Evolutionary conservation across 331 rosid genomes (phyloP).

Genomic region (Telfairia occidentalis): DNA sequence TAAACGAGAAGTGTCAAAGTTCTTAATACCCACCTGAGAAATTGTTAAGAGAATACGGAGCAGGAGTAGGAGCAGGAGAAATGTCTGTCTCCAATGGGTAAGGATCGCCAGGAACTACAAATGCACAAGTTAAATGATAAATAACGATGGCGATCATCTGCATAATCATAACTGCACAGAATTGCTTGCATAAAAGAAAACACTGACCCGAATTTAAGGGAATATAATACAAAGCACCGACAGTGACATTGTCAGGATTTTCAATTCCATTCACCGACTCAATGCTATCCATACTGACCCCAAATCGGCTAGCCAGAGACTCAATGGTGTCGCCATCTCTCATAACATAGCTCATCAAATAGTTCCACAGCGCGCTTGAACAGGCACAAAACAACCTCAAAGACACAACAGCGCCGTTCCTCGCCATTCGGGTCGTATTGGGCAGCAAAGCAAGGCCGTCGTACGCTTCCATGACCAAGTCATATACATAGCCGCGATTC

Average conservation of each 20-base stretch:
- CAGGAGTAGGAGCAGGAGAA: constrained; percentile 57
- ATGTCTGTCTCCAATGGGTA: constrained; percentile 43
- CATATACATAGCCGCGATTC: constrained; percentile 46
- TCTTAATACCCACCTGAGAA: constrained; percentile 35
- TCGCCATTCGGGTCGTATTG: constrained; percentile 49
- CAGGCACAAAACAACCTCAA: constrained; percentile 85
- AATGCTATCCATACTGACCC: constrained; percentile 92
- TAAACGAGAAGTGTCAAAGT: background rate
- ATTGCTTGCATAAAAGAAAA: background rate
- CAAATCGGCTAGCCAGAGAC: constrained; percentile 84
- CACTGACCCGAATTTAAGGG: constrained; percentile 85
- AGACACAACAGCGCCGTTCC: constrained; percentile 64
- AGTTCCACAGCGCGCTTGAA: constrained; percentile 85
- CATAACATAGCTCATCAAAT: constrained; percentile 82
- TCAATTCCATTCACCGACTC: constrained; percentile 66
- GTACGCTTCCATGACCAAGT: constrained; percentile 58
- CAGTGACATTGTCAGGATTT: constrained; percentile 75
- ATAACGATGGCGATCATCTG: background rate
- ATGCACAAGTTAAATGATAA: background rate
- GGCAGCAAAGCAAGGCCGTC: constrained; percentile 60
- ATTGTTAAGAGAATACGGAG: constrained; percentile 33
- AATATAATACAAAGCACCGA: constrained; percentile 69
- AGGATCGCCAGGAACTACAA: constrained; percentile 86
- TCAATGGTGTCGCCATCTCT: constrained; percentile 72
- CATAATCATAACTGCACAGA: constrained; percentile 2